Evolutionary conservation across 768 basidiomycete species (phyloP), one percentile per base, ranked within the genome.

Genomic region (Lenzites betulinus): DNA sequence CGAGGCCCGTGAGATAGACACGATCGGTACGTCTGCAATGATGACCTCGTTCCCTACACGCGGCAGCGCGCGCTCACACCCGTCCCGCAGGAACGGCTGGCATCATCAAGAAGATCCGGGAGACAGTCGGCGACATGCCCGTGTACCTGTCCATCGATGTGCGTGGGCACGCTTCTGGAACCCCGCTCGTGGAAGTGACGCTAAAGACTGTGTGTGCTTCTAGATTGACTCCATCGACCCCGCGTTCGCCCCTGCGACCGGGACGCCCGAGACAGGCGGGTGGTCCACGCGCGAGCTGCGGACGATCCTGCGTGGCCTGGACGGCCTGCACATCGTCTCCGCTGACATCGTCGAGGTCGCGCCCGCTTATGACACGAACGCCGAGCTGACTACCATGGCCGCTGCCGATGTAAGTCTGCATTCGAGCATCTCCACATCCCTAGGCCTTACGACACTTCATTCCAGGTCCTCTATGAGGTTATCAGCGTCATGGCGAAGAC

Each of bases 301-400:
- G 50, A 84, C 86, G 7, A 89, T 93, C 67, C 73, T 93, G 59
- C 78, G 90, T 49, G 90, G 91, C 20, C 74, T 93, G 15, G 86
- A 87, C 54, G 90, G 90, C 15, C 77, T 93, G 52, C 77, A 84
- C 60, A 86, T 93, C 62, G 89, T 93, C 47, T 90, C 86, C 38
- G 89, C 87, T 9, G 92, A 93, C 69, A 84, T 93, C 44, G 92
- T 93, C 47, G 92, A 93, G 70, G 92, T 93, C 23, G 87, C 89
- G 1, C 92, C 91, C 16, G 89, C 90, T 7, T 91, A 92, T 68
- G 90, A 91, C 60, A 80, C 79, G 9, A 85, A 84, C 58, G 85
- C 83, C 15, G 85, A 86, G 66, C 75, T 83, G 54, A 86, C 85
- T 3, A 82, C 83, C 12, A 83, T 86, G 78, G 83, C 84, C 1